These are phyloP conservation scores for Colletotrichum sp. DNA, from an alignment of 2,329 filamentous ascomycete genomes.

Conservation along the genomic window DNA sequence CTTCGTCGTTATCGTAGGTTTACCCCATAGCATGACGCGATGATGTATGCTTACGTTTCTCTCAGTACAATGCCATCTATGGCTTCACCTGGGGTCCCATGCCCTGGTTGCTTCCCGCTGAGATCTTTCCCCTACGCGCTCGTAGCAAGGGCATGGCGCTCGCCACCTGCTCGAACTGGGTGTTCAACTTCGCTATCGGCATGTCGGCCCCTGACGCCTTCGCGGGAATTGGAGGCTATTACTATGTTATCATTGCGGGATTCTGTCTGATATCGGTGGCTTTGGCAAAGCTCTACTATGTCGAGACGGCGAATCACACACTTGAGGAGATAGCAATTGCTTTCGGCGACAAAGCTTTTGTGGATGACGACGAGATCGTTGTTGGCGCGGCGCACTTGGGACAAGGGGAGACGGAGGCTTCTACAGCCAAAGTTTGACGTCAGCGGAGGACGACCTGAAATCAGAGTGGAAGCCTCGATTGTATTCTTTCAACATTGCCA, in stretches of 20 bases:
- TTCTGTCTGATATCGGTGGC: neutral
- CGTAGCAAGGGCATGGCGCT: neutral
- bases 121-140: neutral
- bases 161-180: neutral
- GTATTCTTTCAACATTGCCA: too few species aligned
- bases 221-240: neutral
- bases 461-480: neutral
- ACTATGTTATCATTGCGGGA: neutral
- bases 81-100: neutral
- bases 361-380: neutral
- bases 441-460: neutral
- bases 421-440: neutral
- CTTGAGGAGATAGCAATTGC: neutral
- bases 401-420: neutral
- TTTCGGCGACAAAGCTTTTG: neutral
- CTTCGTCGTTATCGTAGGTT: neutral
- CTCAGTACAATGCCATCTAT: neutral
- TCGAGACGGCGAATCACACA: neutral
- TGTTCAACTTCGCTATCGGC: neutral
- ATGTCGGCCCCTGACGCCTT: neutral
- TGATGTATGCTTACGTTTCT: neutral
- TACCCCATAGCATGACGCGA: too few species aligned
- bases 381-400: neutral
- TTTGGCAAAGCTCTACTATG: neutral
- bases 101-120: neutral